Evolutionary conservation across 2,329 filamentous ascomycete genomes (phyloP), one percentile per base, ranked within the genome.

Genomic region (Neurospora sp.): DNA sequence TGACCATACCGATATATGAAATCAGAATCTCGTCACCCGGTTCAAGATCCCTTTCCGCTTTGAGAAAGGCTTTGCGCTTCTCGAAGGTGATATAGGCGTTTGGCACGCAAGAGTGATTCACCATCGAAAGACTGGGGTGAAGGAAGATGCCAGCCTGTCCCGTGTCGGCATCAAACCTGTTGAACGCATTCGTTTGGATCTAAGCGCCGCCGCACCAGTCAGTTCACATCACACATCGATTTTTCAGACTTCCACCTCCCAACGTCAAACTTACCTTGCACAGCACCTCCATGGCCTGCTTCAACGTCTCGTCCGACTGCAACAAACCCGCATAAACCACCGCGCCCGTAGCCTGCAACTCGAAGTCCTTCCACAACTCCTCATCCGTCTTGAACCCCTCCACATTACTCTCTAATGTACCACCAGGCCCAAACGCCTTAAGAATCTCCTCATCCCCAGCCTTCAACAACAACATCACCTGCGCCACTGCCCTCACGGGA

Each of bases 121-220:
- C 82, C 83, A 89, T 87, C 70, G 87, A 85, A 58, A 89, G 79
- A 3, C 77, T 82, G 0, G 85, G 81, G 72, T 89, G 85, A 43
- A 90, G 78, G 72, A 87, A 89, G 38, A 88, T 80, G 33, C 86
- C 87, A 1, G 83, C 80, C 69, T 84, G 80, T 1, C 82, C 84
- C 8, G 84, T 77, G 73, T 89, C 86, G 2, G 79, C 77, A 68
- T 89, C 86, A 36, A 81, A 80, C 68, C 85, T 80, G 74, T 87
- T 86, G 76, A 90, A 90, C 4, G 86, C 82, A 77, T 90, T 90
- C 43, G 87, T 87, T 76, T 87, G 83, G 71, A 89, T 83, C 87
- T 89, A 62, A 15, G 42, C 33, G n/a, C 6, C 23, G 70, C 17
- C 15, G 68, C 66, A 19, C 23, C 42, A 28, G 33, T 77, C 40